These are phyloP conservation scores for Zea mays DNA, from an alignment of 176 grass and related monocot genomes.

Conservation along the genomic window Zm-B73-REFERENCE-NAM-5.0 NC_050101.1:112878001-112878500, in stretches of 20 bases:
- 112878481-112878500: not conserved
- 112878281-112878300: conserved; percentile 66
- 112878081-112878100: conserved; percentile 66
- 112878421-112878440: conserved; percentile 21
- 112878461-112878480: not conserved
- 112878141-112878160: conserved; percentile 40
- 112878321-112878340: conserved; percentile 78
- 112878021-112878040: conserved; percentile 67
- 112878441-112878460: not conserved
- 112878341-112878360: conserved; percentile 81
- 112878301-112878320: conserved; percentile 55
- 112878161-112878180: not conserved
- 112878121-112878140: conserved; percentile 76
- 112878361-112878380: conserved; percentile 82
- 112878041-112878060: conserved; percentile 77
- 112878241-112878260: conserved; percentile 37
- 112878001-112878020: not conserved
- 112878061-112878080: conserved; percentile 62
- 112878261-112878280: conserved; percentile 56
- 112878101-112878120: conserved; percentile 88
- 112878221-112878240: conserved; percentile 43
- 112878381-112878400: conserved; percentile 76
- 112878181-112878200: not conserved
- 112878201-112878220: not conserved
- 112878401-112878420: conserved; percentile 44